Base-by-base conservation (phyloP, 106 monocot genomes). In the Platanthera zijinensis region DNA sequence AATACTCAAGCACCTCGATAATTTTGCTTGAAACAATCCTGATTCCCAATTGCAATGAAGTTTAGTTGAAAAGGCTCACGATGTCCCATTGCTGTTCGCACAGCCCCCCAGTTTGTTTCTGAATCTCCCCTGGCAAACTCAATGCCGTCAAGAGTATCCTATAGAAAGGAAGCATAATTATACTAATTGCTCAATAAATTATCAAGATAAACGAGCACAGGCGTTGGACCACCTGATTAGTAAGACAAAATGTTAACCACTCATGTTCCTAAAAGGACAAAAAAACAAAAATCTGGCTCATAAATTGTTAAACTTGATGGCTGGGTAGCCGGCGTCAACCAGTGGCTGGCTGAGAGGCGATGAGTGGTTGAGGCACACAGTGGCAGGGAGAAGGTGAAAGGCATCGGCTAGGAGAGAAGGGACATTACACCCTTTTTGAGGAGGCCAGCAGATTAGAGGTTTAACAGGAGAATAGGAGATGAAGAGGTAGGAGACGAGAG, bases 101-200 rank as follows among this genome's bases (percentile, higher is more conserved):
- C 81, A 59, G 88, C 84, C 10, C 96, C 96, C 96, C 96, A 96
- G 48, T 72, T 89, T 80, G 96, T 86, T 14, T 76, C 30, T 52
- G 87, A 53, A 75, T 73, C 71, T n/a, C 96, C 96, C 79, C 86
- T 87, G 28, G 93, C 96, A 87, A 96, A 96, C 74, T 96, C 91
- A 77, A 96, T 80, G 75, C 90, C 83, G 57, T 96, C 89, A 56
- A 96, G 83, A 73, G 80, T 48, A 78, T 93, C 93, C 93, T 93
- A 75, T 30, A 77, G 7, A 9, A 80, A 46, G 15, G 17, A 62
- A 73, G 63, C 3, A 72, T 48, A 19, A 61, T 51, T 10, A 13
- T 39, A 39, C 3, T 39, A 3, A 39, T 39, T 39, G 19, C 21
- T 61, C 59, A 61, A 61, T 61, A 61, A 19, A 61, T 61, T 19